phyloP scores from a whole-genome alignment of 176 grass and related monocot species.

The Eleusine indica region DNA sequence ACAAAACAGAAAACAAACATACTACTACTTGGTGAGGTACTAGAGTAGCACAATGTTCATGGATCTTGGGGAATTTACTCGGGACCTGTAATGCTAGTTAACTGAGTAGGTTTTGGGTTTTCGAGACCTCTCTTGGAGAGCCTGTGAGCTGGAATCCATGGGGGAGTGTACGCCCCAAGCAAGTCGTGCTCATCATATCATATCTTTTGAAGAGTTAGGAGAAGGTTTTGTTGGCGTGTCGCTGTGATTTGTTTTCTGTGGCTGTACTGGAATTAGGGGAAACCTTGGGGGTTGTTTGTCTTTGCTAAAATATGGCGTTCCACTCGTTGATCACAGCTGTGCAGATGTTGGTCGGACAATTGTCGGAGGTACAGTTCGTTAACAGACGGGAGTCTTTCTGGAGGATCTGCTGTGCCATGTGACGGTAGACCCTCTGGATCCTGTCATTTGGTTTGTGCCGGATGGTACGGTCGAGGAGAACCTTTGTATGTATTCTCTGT shows the following conservation, averaged over 20 bases:
- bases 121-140: slow-evolving; percentile 41
- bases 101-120: slow-evolving; percentile 35
- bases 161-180: slow-evolving; percentile 47
- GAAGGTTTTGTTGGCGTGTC: slow-evolving; percentile 34
- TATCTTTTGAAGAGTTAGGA: slow-evolving; percentile 35
- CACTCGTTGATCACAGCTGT: slow-evolving; percentile 59
- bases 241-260: slow-evolving; percentile 39
- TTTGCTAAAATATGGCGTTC: slow-evolving; percentile 47
- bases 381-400: slow-evolving; percentile 52
- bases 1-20: slow-evolving; percentile 29
- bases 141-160: slow-evolving; percentile 58
- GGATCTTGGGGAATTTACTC: slow-evolving; percentile 48
- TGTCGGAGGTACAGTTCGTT: slow-evolving; percentile 69
- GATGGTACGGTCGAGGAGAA: slow-evolving; percentile 32
- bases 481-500: slow-evolving; percentile 45
- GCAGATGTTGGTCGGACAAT: slow-evolving; percentile 64
- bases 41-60: slow-evolving; percentile 39
- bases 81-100: slow-evolving; percentile 41
- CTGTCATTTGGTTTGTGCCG: slow-evolving; percentile 45
- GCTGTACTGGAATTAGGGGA: slow-evolving; percentile 35
- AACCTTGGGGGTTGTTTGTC: slow-evolving; percentile 31
- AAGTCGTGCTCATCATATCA: slow-evolving; percentile 32
- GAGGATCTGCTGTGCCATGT: slow-evolving; percentile 51
- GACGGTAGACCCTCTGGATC: slow-evolving; percentile 60
- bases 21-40: slow-evolving; percentile 23